Evolutionary conservation across 331 rosid genomes (phyloP).

Genomic region (Erythrophleum ivorense): DNA sequence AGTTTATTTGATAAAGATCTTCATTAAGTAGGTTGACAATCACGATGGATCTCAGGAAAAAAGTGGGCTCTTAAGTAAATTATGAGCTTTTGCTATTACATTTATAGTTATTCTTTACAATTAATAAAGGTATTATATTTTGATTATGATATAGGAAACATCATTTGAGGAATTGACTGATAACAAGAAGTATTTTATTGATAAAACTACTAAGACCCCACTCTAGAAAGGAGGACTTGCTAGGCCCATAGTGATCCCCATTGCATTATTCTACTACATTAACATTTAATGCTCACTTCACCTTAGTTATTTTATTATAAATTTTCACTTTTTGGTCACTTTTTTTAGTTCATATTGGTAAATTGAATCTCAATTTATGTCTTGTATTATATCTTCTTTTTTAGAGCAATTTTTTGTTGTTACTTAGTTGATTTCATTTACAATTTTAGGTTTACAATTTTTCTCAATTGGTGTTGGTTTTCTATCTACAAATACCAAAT

Average conservation of each 20-base stretch:
- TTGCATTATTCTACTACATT: too few species aligned
- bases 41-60: constrained; percentile 49
- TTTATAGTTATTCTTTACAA: not conserved
- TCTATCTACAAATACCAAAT: not conserved
- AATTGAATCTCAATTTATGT: too few species aligned
- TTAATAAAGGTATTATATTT: not conserved
- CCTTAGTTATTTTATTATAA: not conserved
- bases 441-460: not conserved
- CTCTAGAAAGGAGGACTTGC: constrained; percentile 84
- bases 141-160: constrained; percentile 44
- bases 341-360: too few species aligned
- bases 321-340: too few species aligned
- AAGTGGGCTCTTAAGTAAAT: constrained; percentile 37
- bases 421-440: not conserved
- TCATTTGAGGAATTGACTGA: constrained; percentile 34
- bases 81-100: not conserved
- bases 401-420: not conserved
- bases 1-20: not conserved
- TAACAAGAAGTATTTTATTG: constrained; percentile 52
- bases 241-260: constrained; percentile 68
- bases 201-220: constrained; percentile 69
- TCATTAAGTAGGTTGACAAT: constrained; percentile 33
- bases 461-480: not conserved
- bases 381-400: too few species aligned
- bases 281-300: too few species aligned